These are phyloP conservation scores for Globisporangium paroecandrum DNA, from an alignment of 352 stramenopile species.

Conservation along the genomic window DNA sequence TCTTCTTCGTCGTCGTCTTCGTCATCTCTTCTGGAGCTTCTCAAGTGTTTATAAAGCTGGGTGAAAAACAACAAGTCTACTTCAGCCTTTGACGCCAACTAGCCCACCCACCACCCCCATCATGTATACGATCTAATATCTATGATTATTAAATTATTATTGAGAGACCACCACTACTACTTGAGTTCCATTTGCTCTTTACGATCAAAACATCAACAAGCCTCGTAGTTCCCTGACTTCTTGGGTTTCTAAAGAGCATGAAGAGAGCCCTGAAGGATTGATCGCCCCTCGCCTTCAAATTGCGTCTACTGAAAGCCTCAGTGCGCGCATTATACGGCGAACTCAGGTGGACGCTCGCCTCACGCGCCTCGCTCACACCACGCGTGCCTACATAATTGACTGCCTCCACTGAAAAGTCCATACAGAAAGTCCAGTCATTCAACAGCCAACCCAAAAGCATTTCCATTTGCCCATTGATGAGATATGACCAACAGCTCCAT, in stretches of 20 bases:
- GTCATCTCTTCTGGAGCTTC: neutral
- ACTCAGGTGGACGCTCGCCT: neutral
- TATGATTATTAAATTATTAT: slow-evolving; percentile 8
- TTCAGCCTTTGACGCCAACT: slow-evolving; percentile 10
- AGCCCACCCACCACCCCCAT: neutral
- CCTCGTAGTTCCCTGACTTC: neutral
- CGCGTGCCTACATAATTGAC: too few relatives aligned
- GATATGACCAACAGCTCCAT: neutral
- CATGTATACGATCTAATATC: slow-evolving; percentile 1
- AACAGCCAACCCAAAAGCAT: neutral
- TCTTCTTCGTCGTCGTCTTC: neutral
- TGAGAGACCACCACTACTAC: neutral
- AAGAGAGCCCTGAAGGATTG: neutral
- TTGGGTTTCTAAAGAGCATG: neutral
- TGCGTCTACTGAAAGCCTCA: neutral
- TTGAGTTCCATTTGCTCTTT: neutral
- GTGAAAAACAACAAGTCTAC: slow-evolving; percentile 15
- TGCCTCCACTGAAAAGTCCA: neutral
- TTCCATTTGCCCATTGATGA: neutral
- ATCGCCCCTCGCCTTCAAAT: neutral
- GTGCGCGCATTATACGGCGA: neutral
- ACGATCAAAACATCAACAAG: neutral
- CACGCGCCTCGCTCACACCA: too few relatives aligned
- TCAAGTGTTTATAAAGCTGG: slow-evolving; percentile 15
- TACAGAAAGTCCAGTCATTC: neutral